phyloP scores from a whole-genome alignment of 1,284 basidiomycete genomes.

The Marasmius fiardii region DNA sequence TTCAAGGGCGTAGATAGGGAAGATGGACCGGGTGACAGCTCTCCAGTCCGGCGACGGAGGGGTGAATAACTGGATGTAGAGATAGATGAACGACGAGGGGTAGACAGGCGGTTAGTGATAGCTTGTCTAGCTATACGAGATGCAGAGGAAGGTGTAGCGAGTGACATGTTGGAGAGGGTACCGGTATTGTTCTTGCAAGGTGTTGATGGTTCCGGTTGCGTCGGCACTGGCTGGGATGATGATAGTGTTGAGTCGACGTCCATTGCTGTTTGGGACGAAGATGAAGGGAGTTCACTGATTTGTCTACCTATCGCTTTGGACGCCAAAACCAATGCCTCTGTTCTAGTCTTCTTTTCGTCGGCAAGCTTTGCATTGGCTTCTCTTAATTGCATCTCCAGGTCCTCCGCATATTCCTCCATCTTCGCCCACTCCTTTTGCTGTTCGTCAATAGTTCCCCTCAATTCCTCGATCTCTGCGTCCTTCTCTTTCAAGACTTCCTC shows the following conservation, averaged over 20 bases:
- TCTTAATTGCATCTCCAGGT: background rate
- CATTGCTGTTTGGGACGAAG: background rate
- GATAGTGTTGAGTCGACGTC: background rate
- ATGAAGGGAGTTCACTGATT: no score
- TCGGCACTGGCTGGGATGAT: background rate
- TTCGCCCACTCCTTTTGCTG: background rate
- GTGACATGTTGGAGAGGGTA: background rate
- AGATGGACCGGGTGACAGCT: background rate
- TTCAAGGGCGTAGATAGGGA: background rate
- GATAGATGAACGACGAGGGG: background rate
- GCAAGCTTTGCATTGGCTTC: background rate
- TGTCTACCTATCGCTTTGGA: background rate
- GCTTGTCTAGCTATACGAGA: background rate
- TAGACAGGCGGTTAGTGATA: background rate
- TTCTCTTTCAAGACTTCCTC: conserved; percentile 2
- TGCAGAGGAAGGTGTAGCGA: background rate
- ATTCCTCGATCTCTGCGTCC: background rate
- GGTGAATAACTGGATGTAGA: background rate
- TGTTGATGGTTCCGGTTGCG: background rate
- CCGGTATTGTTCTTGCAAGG: background rate
- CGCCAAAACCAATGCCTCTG: background rate
- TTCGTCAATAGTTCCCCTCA: background rate
- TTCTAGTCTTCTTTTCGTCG: background rate
- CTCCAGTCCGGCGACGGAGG: background rate
- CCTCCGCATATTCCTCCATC: background rate